Evolutionary conservation across 1,139 yeast genomes (phyloP), one percentile per base, ranked within the genome.

Genomic region (Debaryomycetaceae sp.): DNA sequence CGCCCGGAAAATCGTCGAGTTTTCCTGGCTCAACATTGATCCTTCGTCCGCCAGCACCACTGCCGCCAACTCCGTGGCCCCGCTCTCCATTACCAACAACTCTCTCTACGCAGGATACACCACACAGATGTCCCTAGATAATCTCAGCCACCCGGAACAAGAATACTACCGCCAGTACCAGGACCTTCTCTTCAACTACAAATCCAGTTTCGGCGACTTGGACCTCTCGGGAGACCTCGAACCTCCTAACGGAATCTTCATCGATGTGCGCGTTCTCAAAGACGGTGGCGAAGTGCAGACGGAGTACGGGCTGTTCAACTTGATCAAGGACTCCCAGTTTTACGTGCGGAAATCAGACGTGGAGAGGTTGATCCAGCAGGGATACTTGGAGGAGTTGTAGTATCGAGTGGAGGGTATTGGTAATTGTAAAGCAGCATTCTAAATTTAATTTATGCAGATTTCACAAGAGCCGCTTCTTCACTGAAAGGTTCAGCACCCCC

Each of bases 241-340:
- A 24, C 98, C 98, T 0, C 98, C 98, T 1, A 72, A 72, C 18
- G 93, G 85, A 41, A 80, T 90, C 25, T 90, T 87, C 44, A 81
- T 90, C 10, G 98, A 90, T 47, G 97, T 90, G 3, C 61, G 98
- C 31, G 97, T 90, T 7, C 55, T 90, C 32, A 81, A 81, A 44
- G 94, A 90, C 45, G 97, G 95, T 0, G 98, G 98, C 2, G 97
- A 90, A 48, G 86, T 90, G 24, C 96, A 87, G 47, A 90, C 98
- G 0, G 98, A 90, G 50, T 90, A 90, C 43, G 98, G 98, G 19
- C 95, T 86, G 5, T 86, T 90, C 58, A 87, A 87, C 43, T 58
- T 90, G 42, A 85, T 93, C n/a, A 90, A 87, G 45, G 92, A 90
- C 51, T 82, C 95, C 4, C 98, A 90, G 49, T 87, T 90, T 49